phyloP scores from a whole-genome alignment of 1,284 basidiomycete species.

The Phenoliferia sp. region DNA sequence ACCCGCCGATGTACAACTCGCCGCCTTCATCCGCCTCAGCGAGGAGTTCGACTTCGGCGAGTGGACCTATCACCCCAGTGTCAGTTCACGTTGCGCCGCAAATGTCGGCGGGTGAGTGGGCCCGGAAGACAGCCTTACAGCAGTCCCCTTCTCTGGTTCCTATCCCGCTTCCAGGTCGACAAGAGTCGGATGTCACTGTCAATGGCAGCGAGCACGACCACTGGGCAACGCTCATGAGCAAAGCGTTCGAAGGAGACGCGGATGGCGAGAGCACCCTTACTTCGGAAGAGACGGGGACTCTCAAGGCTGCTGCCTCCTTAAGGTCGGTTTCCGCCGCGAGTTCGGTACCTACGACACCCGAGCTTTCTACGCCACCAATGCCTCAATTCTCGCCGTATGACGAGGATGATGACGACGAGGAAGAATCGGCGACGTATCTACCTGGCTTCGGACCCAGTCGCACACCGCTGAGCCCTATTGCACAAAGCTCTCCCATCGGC shows the following conservation, averaged over 20 bases:
- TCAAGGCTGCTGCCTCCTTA: neutral
- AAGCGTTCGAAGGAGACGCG: neutral
- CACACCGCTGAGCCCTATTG: neutral
- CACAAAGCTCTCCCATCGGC: slow-evolving; percentile 1
- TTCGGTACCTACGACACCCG: neutral
- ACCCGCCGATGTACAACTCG: slow-evolving; percentile 17
- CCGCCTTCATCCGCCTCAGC: slow-evolving; percentile 15
- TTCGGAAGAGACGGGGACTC: slow-evolving; percentile 3
- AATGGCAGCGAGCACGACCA: no score
- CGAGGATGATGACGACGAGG: slow-evolving; percentile 29
- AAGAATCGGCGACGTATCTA: slow-evolving; percentile 27
- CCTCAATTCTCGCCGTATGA: neutral
- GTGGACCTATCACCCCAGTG: slow-evolving; percentile 22
- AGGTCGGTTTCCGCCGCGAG: no score
- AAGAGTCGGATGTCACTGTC: no score
- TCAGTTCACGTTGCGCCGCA: neutral
- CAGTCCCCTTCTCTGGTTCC: no score
- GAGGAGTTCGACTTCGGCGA: slow-evolving; percentile 21
- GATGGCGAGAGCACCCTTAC: slow-evolving; percentile 10
- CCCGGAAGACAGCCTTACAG: neutral
- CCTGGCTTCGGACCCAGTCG: slow-evolving; percentile 18
- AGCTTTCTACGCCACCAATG: neutral
- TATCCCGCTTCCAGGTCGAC: no score
- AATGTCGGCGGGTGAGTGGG: neutral
- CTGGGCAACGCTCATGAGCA: no score